Conservation (phyloP, 768 basidiomycete species). For the Amanita rubescens region DNA sequence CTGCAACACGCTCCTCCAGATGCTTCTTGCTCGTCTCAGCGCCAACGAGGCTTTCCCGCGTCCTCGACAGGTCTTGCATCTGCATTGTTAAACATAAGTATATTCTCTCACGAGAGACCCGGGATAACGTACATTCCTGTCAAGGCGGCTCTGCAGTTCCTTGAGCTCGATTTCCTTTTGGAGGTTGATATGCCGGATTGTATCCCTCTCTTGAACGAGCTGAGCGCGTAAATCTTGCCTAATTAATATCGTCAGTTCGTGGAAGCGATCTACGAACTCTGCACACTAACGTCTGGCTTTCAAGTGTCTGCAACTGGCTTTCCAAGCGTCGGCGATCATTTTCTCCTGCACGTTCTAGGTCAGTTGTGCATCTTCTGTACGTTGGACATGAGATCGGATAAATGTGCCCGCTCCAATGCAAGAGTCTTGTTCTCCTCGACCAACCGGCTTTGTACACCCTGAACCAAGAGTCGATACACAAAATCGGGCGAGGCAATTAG, state of each 20-base stretch:
- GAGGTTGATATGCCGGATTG: conserved; percentile 60
- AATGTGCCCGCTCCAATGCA: conserved; percentile 72
- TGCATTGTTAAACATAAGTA: conserved; percentile 23
- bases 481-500: not conserved
- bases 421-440: conserved; percentile 81
- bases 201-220: conserved; percentile 67
- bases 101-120: not conserved
- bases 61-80: conserved; percentile 57
- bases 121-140: conserved; percentile 50
- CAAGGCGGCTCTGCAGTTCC: conserved; percentile 65
- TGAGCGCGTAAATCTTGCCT: conserved; percentile 73
- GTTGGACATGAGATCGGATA: conserved; percentile 83
- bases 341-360: conserved; percentile 75
- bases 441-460: conserved; percentile 77
- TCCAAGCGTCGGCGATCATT: conserved; percentile 81
- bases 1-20: conserved; percentile 63
- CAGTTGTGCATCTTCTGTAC: conserved; percentile 88
- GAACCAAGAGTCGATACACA: conserved; percentile 8
- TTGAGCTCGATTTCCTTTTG: conserved; percentile 78
- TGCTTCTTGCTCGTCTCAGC: conserved; percentile 77
- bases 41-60: conserved; percentile 60
- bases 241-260: not conserved
- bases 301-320: conserved; percentile 68
- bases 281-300: conserved; percentile 62
- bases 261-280: not conserved